Evolutionary conservation across 768 basidiomycete genomes (phyloP).

Genomic region (Hypsizygus marmoreus): DNA sequence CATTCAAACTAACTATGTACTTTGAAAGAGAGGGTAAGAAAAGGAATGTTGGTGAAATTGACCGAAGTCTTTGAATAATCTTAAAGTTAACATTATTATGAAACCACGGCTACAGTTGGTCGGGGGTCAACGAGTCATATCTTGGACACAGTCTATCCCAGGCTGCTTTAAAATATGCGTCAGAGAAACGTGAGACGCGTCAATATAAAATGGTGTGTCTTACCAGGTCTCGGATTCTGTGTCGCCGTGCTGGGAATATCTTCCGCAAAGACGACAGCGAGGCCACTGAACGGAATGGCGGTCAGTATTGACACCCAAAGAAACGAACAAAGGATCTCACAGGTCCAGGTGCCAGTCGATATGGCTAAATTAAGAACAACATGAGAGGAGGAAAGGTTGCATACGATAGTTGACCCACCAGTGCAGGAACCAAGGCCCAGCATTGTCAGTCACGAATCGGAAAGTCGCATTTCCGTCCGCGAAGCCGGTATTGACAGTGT

Average conservation of each 20-base stretch:
- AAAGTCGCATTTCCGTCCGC: slow-evolving; percentile 49
- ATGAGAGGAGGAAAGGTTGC: neutral
- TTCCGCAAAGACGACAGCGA: slow-evolving; percentile 37
- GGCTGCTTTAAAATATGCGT: slow-evolving; percentile 1
- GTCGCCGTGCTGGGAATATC: slow-evolving; percentile 17
- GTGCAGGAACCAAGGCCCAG: slow-evolving; percentile 62
- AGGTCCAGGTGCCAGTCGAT: slow-evolving; percentile 46
- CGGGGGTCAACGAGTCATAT: neutral
- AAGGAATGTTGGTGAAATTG: too few relatives aligned
- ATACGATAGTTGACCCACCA: slow-evolving; percentile 28
- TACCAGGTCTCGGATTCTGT: slow-evolving; percentile 4
- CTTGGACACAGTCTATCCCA: slow-evolving; percentile 1
- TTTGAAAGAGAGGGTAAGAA: too few relatives aligned
- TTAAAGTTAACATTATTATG: too few relatives aligned
- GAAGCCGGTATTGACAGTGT: slow-evolving; percentile 50
- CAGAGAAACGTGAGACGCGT: neutral
- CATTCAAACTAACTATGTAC: too few relatives aligned
- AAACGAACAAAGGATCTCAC: slow-evolving; percentile 16
- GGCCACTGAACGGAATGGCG: slow-evolving; percentile 23
- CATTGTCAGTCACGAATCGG: slow-evolving; percentile 67
- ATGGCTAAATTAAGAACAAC: slow-evolving; percentile 25
- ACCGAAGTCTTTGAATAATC: too few relatives aligned
- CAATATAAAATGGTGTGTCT: neutral
- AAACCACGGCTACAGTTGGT: neutral
- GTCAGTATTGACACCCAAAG: neutral